Conservation (phyloP, 2,329 filamentous ascomycete species). For the Teratosphaeria epicoccoides region DNA sequence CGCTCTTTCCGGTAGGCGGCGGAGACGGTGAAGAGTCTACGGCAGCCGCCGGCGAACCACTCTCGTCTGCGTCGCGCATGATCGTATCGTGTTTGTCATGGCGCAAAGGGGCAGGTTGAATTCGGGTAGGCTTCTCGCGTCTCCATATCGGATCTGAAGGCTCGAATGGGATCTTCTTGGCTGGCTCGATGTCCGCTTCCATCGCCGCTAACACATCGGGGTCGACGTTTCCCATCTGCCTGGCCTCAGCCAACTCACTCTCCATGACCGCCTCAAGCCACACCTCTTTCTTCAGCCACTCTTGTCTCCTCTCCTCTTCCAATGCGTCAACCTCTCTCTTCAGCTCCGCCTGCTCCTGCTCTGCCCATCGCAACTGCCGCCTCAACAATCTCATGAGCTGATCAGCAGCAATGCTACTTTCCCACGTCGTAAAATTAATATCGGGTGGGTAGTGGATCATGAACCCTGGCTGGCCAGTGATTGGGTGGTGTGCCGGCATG, state of each 20-base stretch:
- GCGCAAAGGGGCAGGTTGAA: not conserved
- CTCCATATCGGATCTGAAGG: conserved; percentile 16
- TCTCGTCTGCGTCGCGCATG: conserved; percentile 2
- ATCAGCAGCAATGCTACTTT: conserved; percentile 55
- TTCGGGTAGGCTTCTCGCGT: not conserved
- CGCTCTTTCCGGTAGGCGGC: conserved; percentile 19
- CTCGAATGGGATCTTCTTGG: conserved; percentile 23
- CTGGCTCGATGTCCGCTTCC: conserved; percentile 27
- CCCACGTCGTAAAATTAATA: conserved; percentile 52
- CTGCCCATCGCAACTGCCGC: conserved; percentile 62
- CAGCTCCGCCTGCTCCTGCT: conserved; percentile 54
- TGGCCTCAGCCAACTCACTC: conserved; percentile 46
- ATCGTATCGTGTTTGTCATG: not conserved
- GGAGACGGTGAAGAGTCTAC: conserved; percentile 15
- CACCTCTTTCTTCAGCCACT: conserved; percentile 73
- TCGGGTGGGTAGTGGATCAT: conserved; percentile 45
- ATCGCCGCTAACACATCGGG: conserved; percentile 25
- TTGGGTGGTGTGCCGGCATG: conserved; percentile 47
- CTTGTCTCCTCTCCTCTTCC: conserved; percentile 56
- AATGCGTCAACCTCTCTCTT: conserved; percentile 54
- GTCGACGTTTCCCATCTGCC: conserved; percentile 24
- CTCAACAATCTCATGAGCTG: conserved; percentile 53
- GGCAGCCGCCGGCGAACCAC: conserved; percentile 2
- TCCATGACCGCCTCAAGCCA: conserved; percentile 67
- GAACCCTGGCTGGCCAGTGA: conserved; percentile 41